phyloP scores from a whole-genome alignment of 2,329 filamentous ascomycete species.

The Chaetothyriales sp. region DNA sequence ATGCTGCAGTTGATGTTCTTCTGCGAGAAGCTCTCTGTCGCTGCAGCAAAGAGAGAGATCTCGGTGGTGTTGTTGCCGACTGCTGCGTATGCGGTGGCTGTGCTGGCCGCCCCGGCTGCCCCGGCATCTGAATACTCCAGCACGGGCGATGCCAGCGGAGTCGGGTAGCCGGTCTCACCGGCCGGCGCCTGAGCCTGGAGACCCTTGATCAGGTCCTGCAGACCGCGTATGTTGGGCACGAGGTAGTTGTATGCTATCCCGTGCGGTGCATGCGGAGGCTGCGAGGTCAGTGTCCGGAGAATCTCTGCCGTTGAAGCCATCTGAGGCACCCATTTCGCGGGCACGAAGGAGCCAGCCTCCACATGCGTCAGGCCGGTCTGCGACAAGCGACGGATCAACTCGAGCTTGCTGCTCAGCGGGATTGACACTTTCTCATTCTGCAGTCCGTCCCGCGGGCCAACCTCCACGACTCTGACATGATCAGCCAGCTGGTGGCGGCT shows the following conservation, averaged over 20 bases:
- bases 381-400: conserved; percentile 35
- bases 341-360: conserved; percentile 41
- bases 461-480: conserved; percentile 41
- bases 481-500: conserved; percentile 26
- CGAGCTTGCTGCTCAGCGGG: conserved; percentile 34
- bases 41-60: conserved; percentile 51
- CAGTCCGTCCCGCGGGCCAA: conserved; percentile 40
- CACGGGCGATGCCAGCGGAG: conserved; percentile 24
- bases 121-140: conserved; percentile 21
- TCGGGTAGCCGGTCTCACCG: conserved; percentile 23
- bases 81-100: conserved; percentile 20
- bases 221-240: conserved; percentile 48
- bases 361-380: conserved; percentile 37
- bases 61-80: conserved; percentile 33
- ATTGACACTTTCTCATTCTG: conserved; percentile 41
- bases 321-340: conserved; percentile 43
- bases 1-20: conserved; percentile 55
- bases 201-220: conserved; percentile 45
- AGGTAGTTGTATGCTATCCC: conserved; percentile 53
- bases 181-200: conserved; percentile 29
- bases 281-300: conserved; percentile 39
- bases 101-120: conserved; percentile 27
- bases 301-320: conserved; percentile 38
- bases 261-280: conserved; percentile 36
- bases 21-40: conserved; percentile 51